A percentile compares a stretch with the other conserved stretches of the same genome.
Evolutionary conservation across 495 filamentous ascomycete genomes (phyloP).

Genomic region (Platismatia glauca): DNA sequence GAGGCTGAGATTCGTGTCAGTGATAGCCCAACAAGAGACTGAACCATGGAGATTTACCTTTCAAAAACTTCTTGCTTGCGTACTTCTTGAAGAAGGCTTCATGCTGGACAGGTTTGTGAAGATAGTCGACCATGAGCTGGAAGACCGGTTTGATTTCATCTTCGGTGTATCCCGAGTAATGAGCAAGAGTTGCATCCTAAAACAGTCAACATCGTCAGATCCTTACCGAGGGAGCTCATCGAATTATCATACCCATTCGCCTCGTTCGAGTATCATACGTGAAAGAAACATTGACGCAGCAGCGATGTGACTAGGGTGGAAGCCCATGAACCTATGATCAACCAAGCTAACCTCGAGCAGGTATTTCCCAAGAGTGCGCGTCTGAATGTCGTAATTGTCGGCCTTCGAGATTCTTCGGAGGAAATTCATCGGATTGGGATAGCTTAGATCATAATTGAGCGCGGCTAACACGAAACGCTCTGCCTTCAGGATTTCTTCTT

Average conservation of each 20-base stretch:
- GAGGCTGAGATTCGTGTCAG: conserved; percentile 55
- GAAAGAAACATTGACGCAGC: conserved; percentile 93
- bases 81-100: conserved; percentile 99
- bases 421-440: conserved; percentile 99
- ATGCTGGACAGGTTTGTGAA: conserved; percentile 76
- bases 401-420: conserved; percentile 96
- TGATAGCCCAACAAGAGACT: not conserved
- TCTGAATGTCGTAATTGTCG: conserved; percentile 96
- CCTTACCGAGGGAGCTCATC: not conserved
- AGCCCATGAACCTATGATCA: conserved; percentile 84
- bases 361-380: conserved; percentile 93
- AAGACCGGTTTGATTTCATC: conserved; percentile 88
- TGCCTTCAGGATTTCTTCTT: conserved; percentile 91
- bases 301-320: conserved; percentile 77
- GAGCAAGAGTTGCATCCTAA: conserved; percentile 76
- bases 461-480: conserved; percentile 86
- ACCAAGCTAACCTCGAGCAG: conserved; percentile 96
- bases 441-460: conserved; percentile 95
- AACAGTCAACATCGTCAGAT: conserved; percentile 22
- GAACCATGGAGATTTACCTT: conserved; percentile 50
- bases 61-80: conserved; percentile 95
- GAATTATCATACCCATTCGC: conserved; percentile 66
- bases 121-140: conserved; percentile 89
- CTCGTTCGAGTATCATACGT: conserved; percentile 77
- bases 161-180: conserved; percentile 90